phyloP scores from a whole-genome alignment of 495 filamentous ascomycete species.

The Cenococcum geophilum region DNA sequence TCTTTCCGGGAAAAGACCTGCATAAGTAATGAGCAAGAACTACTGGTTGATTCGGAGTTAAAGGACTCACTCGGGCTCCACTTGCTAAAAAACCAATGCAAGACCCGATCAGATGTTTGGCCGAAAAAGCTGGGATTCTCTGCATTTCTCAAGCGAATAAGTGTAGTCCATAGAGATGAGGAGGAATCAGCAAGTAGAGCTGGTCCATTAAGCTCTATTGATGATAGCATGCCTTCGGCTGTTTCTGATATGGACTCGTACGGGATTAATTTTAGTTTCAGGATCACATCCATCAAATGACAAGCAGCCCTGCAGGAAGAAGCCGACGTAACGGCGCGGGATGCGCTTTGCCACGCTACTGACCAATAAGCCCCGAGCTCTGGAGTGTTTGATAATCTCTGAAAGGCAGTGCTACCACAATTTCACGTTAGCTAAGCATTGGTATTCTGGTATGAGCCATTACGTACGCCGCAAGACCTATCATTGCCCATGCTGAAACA shows the following conservation, averaged over 20 bases:
- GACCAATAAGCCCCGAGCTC: slow-evolving; percentile 52
- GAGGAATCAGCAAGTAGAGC: slow-evolving; percentile 72
- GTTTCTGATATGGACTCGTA: slow-evolving; percentile 45
- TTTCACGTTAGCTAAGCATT: slow-evolving; percentile 17
- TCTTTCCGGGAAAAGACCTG: slow-evolving; percentile 38
- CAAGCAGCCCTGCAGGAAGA: slow-evolving; percentile 73
- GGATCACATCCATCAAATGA: slow-evolving; percentile 61
- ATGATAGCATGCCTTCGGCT: slow-evolving; percentile 61
- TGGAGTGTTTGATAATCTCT: slow-evolving; percentile 33
- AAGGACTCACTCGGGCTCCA: slow-evolving; percentile 64
- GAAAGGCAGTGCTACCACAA: slow-evolving; percentile 47
- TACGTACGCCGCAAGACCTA: slow-evolving; percentile 41
- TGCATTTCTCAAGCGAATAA: slow-evolving; percentile 53
- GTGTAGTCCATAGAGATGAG: slow-evolving; percentile 61
- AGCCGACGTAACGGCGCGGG: slow-evolving; percentile 62
- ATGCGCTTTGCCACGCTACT: slow-evolving; percentile 67
- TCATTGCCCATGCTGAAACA: slow-evolving; percentile 55
- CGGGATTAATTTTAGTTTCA: slow-evolving; percentile 38
- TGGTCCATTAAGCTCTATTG: slow-evolving; percentile 75
- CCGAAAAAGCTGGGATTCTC: slow-evolving; percentile 60
- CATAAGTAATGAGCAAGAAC: slow-evolving; percentile 32
- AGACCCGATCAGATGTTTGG: slow-evolving; percentile 59
- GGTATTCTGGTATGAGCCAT: slow-evolving; percentile 13
- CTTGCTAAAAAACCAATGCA: slow-evolving; percentile 71
- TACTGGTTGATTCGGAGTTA: background rate